Base-by-base conservation (phyloP, 176 grass and related monocot genomes). In the Dactylis glomerata region DNA sequence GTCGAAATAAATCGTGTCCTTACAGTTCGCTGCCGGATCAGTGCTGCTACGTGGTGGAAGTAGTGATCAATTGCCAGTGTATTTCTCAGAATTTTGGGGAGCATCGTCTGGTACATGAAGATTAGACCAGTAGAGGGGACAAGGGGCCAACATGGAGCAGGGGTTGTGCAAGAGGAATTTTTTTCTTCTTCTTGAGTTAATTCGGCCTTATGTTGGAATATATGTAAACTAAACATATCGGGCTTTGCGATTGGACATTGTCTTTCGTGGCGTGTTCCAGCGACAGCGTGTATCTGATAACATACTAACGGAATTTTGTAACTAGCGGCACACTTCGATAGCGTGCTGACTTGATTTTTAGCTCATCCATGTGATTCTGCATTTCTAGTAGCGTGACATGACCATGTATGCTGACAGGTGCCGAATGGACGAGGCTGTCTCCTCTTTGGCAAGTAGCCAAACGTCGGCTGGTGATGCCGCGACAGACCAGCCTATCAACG, bases 401-500 rank as follows among this genome's bases (percentile, higher is more conserved):
- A 10, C 45, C 44, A 50, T 10, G 0, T 61, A 11, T 76, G 28
- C 76, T 13, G 57, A 31, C 59, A 81, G 77, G 68, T 51, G 61
- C 13, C 49, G 23, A 33, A 85, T 89, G 87, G 87, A 81, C 9
- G 70, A 70, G 40, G 30, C 31, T 77, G 31, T 77, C 31, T 27
- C 87, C 1, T 38, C 82, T 50, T 75, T 72, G 3, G 67, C 70
- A 24, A 70, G n/a, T 42, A 26, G 67, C 67, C 67, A 42, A 70
- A 14, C 37, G 61, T 63, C 52, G 6, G 40, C 13, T 0, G 15
- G 59, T 77, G 70, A 85, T 82, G 70, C 50, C 1, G 32, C 26
- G 22, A 49, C 70, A 44, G 69, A 90, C 12, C 46, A 92, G 75
- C 67, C 67, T 59, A 73, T 36, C 41, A 91, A 70, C 33, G 90